phyloP scores from a whole-genome alignment of 306 rosid species.

The Malus fusca region DNA sequence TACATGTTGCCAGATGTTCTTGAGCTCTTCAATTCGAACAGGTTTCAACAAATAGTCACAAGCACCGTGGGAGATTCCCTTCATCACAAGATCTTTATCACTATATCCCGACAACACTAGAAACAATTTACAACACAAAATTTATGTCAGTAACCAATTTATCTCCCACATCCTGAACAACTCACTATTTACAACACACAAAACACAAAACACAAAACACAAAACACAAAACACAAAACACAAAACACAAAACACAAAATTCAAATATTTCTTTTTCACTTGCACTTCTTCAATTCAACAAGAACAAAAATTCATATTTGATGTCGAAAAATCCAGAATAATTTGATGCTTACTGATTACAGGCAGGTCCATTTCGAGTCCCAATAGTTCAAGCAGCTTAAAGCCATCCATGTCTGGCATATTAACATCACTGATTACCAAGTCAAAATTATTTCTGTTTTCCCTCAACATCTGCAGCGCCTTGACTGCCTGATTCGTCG shows the following conservation, averaged over 20 bases:
- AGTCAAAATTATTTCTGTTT: constrained; percentile 56
- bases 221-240: neutral
- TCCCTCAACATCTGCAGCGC: constrained; percentile 69
- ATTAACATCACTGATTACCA: constrained; percentile 75
- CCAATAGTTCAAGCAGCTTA: constrained; percentile 71
- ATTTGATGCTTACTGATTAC: constrained; percentile 60
- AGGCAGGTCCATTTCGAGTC: constrained; percentile 88
- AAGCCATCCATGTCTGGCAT: constrained; percentile 96
- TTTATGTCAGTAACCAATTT: neutral
- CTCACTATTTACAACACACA: neutral
- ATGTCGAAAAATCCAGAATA: neutral
- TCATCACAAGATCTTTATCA: constrained; percentile 72
- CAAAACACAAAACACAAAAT: neutral
- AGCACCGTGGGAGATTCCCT: constrained; percentile 77
- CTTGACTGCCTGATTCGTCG: constrained; percentile 50
- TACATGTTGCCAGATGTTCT: constrained; percentile 89
- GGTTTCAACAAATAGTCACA: constrained; percentile 83
- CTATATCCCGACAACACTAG: constrained; percentile 74
- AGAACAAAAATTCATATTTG: neutral
- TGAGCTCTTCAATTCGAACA: constrained; percentile 63
- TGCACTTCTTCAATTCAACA: neutral
- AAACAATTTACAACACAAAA: constrained; percentile 10
- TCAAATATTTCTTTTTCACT: neutral
- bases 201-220: neutral
- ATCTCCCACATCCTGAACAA: neutral